These are phyloP conservation scores for Phytophthora vignae DNA, from an alignment of 352 stramenopile genomes.

Conservation along the genomic window DNA sequence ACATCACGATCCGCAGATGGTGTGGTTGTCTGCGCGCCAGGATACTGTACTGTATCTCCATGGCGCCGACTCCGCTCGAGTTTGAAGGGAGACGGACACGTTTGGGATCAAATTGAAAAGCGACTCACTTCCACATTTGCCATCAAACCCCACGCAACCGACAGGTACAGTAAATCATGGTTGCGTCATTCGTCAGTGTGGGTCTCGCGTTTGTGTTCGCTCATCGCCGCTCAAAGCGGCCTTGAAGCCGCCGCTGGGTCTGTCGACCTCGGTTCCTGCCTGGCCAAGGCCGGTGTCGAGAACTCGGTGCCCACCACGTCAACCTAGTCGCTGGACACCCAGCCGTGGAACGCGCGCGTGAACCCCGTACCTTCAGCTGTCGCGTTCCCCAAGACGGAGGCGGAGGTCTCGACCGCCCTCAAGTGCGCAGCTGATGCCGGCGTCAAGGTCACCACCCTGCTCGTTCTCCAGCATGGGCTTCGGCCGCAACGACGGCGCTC, in stretches of 20 bases:
- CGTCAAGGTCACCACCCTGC: slow-evolving; percentile 7
- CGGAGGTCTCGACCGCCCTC: not conserved
- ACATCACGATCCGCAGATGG: not conserved
- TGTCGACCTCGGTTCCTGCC: not conserved
- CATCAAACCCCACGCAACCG: not conserved
- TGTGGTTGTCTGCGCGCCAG: not conserved
- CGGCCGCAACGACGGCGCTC: slow-evolving; percentile 7
- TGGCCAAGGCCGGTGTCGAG: not conserved
- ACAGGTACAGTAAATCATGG: not conserved
- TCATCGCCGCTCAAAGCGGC: slow-evolving; percentile 5
- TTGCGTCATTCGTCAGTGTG: not conserved
- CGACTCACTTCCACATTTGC: not conserved
- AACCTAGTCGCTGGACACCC: slow-evolving; percentile 8
- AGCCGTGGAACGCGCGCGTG: slow-evolving; percentile 14
- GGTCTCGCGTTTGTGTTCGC: not conserved
- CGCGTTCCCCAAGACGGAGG: slow-evolving; percentile 8
- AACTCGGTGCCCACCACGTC: slow-evolving; percentile 12
- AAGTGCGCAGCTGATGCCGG: slow-evolving; percentile 7
- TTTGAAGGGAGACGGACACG: not conserved
- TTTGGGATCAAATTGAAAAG: no score
- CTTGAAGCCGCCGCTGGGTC: not conserved
- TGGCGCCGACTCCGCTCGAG: not conserved
- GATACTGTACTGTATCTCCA: no score
- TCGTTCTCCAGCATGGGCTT: slow-evolving; percentile 21
- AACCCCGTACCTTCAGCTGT: slow-evolving; percentile 2